A percentile compares a stretch with the other conserved stretches of the same genome.
These are phyloP conservation scores for Rhizophagus prolifer DNA, from an alignment of 192 early-diverging fungal genomes.

Conservation along the genomic window DNA sequence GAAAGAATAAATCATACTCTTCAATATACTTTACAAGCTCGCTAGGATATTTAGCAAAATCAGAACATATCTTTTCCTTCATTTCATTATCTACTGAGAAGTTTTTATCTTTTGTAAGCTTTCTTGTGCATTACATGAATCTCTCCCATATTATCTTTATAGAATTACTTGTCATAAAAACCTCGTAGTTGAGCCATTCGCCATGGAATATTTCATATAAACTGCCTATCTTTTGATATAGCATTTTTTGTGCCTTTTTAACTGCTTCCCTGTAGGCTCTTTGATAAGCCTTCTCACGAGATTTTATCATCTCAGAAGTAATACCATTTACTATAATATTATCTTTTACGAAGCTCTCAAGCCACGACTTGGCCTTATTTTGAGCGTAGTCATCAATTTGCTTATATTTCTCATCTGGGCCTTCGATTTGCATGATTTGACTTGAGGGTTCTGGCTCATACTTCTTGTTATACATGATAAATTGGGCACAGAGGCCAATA, in stretches of 20 bases:
- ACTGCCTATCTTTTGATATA: conserved; percentile 12
- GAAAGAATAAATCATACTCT: conserved; percentile 9
- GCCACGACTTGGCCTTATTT: conserved; percentile 15
- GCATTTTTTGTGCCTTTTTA: background rate
- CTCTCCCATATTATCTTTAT: background rate
- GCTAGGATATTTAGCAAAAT: conserved; percentile 16
- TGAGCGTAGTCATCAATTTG: conserved; percentile 6
- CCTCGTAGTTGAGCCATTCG: background rate
- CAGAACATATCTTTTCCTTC: conserved; percentile 15
- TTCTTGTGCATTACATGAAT: background rate
- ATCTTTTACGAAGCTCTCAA: conserved; percentile 3
- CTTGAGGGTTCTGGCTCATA: background rate
- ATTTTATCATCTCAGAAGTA: background rate
- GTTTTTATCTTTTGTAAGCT: conserved; percentile 11
- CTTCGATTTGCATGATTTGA: background rate
- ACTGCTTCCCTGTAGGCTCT: background rate
- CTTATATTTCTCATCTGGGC: background rate
- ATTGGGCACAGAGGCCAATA: background rate
- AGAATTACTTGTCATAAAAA: conserved; percentile 8
- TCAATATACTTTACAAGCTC: background rate
- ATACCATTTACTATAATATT: background rate
- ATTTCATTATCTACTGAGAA: conserved; percentile 1
- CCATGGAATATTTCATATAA: too few relatives aligned
- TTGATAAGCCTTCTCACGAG: conserved; percentile 8
- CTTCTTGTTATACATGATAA: conserved; percentile 6